Evolutionary conservation across 2,329 filamentous ascomycete genomes (phyloP).

Genomic region (Alternaria gaisen): DNA sequence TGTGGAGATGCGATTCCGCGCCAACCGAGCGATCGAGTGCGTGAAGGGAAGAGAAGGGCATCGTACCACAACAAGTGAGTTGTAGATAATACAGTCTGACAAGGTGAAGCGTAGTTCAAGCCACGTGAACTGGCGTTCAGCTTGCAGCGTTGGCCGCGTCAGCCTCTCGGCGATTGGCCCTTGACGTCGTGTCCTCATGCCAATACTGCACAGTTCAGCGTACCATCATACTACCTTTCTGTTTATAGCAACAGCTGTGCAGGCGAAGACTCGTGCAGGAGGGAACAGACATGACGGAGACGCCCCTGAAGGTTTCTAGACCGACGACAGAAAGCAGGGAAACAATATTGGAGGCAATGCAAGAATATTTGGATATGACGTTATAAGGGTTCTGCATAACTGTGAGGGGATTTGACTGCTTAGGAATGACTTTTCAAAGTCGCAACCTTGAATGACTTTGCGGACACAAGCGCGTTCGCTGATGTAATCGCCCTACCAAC

Average conservation of each 20-base stretch:
- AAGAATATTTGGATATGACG: not conserved
- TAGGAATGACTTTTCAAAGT: not conserved
- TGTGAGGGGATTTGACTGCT: not conserved
- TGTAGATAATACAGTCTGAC: not conserved
- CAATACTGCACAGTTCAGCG: not conserved
- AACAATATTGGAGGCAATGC: not conserved
- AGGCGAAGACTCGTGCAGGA: not conserved
- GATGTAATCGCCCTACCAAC: not conserved
- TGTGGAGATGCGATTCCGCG: constrained; percentile 8
- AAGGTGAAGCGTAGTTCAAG: constrained; percentile 6
- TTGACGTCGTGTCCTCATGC: not conserved
- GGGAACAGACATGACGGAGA: not conserved
- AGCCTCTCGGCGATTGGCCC: constrained; percentile 6
- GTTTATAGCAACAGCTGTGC: not conserved
- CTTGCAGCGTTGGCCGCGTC: constrained; percentile 9
- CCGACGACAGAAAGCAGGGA: not conserved
- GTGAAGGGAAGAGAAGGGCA: not conserved
- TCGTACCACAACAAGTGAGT: not conserved
- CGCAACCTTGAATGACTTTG: not conserved
- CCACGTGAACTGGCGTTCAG: constrained; percentile 17
- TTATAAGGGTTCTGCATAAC: not conserved
- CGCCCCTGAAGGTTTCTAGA: constrained; percentile 3
- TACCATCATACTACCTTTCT: constrained; percentile 1
- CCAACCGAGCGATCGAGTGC: constrained; percentile 3
- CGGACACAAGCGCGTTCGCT: not conserved